Percentiles rank a stretch among this genome's conserved stretches.
Conservation (phyloP, 202 grass and related monocot species). For the Elaeis oleifera region DNA sequence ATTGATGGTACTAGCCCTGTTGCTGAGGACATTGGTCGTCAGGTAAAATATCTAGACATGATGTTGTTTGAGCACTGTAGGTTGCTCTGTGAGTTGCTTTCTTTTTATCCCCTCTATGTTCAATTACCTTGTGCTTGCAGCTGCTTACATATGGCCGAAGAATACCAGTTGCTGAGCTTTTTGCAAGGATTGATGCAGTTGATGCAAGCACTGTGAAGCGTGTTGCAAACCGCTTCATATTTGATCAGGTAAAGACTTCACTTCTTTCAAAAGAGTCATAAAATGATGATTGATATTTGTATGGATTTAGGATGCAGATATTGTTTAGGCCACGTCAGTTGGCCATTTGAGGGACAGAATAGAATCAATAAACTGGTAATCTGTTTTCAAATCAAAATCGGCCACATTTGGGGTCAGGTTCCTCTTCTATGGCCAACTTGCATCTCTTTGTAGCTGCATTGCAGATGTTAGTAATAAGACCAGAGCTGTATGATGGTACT, state of each 20-base stretch:
- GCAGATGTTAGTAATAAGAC: too few species aligned
- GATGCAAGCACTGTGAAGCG: constrained; percentile 84
- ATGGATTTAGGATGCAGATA: too few species aligned
- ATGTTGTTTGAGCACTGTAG: constrained; percentile 6
- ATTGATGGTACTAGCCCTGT: constrained; percentile 83
- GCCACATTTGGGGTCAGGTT: too few species aligned
- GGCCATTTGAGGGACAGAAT: too few species aligned
- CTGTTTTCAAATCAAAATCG: too few species aligned
- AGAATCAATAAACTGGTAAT: too few species aligned
- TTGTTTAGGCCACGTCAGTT: too few species aligned
- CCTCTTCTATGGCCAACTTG: too few species aligned
- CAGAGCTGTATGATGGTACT: too few species aligned
- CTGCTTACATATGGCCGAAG: constrained; percentile 81
- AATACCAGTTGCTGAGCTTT: constrained; percentile 79
- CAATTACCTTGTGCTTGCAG: constrained; percentile 26
- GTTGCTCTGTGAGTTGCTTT: neutral
- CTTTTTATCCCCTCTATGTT: neutral
- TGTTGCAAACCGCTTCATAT: constrained; percentile 97
- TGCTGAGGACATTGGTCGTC: constrained; percentile 94
- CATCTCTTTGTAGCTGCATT: too few species aligned
- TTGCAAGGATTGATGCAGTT: constrained; percentile 97
- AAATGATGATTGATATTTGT: too few species aligned
- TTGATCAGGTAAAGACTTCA: constrained; percentile 68
- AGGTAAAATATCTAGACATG: constrained; percentile 36
- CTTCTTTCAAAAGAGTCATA: neutral